Base-by-base conservation (phyloP, 441 rosid species). In the Theobroma grandiflorum region DNA sequence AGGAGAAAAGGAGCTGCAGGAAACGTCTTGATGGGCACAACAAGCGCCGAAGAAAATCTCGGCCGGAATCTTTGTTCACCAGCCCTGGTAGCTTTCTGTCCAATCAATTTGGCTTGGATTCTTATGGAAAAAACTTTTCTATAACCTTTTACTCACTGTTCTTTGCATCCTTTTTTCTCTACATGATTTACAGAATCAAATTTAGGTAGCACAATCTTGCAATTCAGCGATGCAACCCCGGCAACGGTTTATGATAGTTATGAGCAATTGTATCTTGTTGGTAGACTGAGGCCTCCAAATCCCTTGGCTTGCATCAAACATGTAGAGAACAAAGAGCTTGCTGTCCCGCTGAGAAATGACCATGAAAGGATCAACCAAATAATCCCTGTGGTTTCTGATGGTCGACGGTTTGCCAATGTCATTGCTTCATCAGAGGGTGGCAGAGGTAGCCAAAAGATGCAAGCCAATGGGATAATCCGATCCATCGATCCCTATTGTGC, bases 41-140 rank as follows among this genome's bases (percentile, higher is more conserved):
- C 67, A 6, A 20, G 67, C 67, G 67, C n/a, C 67, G n/a, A 63
- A 35, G 67, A 63, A 63, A 63, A 63, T 33, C n/a, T 63, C 42
- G 67, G 42, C 40, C 42, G 14, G 35, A 35, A 63, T 33, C 67
- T 33, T 31, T 31, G 18, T 4, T 7, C 65, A 31, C 0, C 8
- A 61, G 18, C 4, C 38, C 7, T 61, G 64, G 64, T 59, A 59
- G 9, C 6, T 55, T 15, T 52, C 57, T 52, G 16, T 47, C 50
- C 15, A 47, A 2, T 47, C 50, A 11, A 47, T 9, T 47, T 6
- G 3, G 50, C 15, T 47, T 47, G 50, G 12, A 47, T 45, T 9
- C 42, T 40, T 2, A 40, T 40, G 6, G 42, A 40, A 40, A 40
- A 40, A 3, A 26, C 6, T 1, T 45, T 1, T 49, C 5, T 49